Conservation (phyloP, 805 yeast genomes). For the Candida xyloterini region DNA sequence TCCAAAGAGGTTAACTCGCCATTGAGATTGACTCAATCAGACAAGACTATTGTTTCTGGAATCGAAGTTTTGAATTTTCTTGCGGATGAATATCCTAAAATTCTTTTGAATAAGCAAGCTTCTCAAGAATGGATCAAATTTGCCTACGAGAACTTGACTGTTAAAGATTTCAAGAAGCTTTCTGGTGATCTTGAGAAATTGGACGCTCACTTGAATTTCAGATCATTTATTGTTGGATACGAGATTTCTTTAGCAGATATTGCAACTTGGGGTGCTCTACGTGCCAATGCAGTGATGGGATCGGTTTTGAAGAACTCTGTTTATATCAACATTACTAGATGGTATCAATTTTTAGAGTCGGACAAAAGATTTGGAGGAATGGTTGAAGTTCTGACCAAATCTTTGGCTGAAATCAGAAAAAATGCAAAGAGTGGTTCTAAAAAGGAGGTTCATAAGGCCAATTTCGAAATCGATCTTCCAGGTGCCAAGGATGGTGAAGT, state of each 20-base stretch:
- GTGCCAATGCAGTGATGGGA: conserved; percentile 92
- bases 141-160: conserved; percentile 64
- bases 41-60: conserved; percentile 41
- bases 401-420: conserved; percentile 73
- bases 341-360: conserved; percentile 79
- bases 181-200: conserved; percentile 73
- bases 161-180: conserved; percentile 86
- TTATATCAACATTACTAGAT: conserved; percentile 84
- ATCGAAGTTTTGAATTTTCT: conserved; percentile 47
- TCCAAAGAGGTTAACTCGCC: conserved; percentile 40
- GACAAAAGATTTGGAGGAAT: conserved; percentile 66
- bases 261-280: conserved; percentile 88
- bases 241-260: conserved; percentile 73
- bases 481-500: conserved; percentile 93
- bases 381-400: conserved; percentile 62
- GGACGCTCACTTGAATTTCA: conserved; percentile 79
- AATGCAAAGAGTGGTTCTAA: conserved; percentile 53
- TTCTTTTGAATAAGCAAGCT: conserved; percentile 35
- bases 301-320: conserved; percentile 83
- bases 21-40: conserved; percentile 43
- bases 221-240: conserved; percentile 74
- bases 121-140: conserved; percentile 64
- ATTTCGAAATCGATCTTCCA: conserved; percentile 87
- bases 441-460: conserved; percentile 90
- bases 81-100: conserved; percentile 50